Conservation (phyloP, 2,329 filamentous ascomycete genomes). For the Calonectria fujianensis region DNA sequence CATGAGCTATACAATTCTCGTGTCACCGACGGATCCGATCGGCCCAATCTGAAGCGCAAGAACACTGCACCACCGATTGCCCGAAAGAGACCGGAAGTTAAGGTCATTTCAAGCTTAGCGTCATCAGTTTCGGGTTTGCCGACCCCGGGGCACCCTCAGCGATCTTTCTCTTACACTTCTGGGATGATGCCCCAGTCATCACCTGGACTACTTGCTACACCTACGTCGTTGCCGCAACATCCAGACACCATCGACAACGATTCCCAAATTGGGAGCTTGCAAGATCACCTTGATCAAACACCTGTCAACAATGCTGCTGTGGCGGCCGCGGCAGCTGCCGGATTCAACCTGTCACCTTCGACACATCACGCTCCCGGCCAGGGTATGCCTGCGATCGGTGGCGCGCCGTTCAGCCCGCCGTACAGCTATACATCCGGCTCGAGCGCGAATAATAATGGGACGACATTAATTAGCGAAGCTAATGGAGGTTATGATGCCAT, state of each 20-base stretch:
- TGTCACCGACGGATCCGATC: slow-evolving; percentile 53
- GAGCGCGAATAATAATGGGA: slow-evolving; percentile 54
- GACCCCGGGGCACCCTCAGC: slow-evolving; percentile 59
- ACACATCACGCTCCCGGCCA: slow-evolving; percentile 46
- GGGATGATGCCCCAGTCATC: slow-evolving; percentile 62
- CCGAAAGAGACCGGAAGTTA: slow-evolving; percentile 64
- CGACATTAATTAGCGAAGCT: slow-evolving; percentile 56
- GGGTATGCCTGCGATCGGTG: slow-evolving; percentile 57
- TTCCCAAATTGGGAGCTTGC: slow-evolving; percentile 57
- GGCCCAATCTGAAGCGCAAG: slow-evolving; percentile 70
- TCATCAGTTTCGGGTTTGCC: slow-evolving; percentile 53
- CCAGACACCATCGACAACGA: slow-evolving; percentile 58
- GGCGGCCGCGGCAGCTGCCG: slow-evolving; percentile 61
- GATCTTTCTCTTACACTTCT: slow-evolving; percentile 61
- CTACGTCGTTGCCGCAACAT: slow-evolving; percentile 61
- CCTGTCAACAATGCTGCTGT: slow-evolving; percentile 59
- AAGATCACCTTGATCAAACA: slow-evolving; percentile 59
- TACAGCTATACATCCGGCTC: slow-evolving; percentile 63
- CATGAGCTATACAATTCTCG: slow-evolving; percentile 69
- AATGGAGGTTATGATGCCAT: slow-evolving; percentile 73
- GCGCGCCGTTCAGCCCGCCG: slow-evolving; percentile 64
- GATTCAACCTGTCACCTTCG: slow-evolving; percentile 58
- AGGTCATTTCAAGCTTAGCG: slow-evolving; percentile 56
- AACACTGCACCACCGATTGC: slow-evolving; percentile 63
- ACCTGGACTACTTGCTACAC: slow-evolving; percentile 62